Evolutionary conservation across 495 filamentous ascomycete species (phyloP), one percentile per base, ranked within the genome.

Genomic region (Annulohypoxylon moriforme): DNA sequence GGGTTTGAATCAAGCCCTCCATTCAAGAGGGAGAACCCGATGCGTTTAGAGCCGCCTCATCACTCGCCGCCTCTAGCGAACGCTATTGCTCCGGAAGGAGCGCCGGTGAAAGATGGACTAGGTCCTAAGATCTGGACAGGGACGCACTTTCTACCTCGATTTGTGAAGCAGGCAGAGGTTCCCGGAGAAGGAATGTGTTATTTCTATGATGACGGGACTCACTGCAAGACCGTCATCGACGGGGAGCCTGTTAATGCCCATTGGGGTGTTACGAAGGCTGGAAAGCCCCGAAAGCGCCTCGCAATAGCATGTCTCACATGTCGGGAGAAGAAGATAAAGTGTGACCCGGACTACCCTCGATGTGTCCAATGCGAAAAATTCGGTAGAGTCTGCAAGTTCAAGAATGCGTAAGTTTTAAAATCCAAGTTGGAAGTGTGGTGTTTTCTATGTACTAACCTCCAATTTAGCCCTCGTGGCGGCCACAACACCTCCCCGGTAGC

Each of bases 281-380:
- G 93, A 9, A 97, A 95, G 78, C 93, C 94, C 33, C 87, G 94
- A 69, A 97, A 97, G 79, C 86, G 94, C 49, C 83, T 97, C 62
- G 93, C 93, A 31, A 93, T 96, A 69, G 94, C 94, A 14, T 97
- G 94, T 75, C 84, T 95, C 56, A 94, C 92, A 9, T 97, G 94
- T 77, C 88, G 94, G 29, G 93, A 97, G 80, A 97, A 97, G 88
- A 97, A 97, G 84, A 96, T 97, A 82, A 97, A 96, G 78, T 97
- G 94, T 72, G 94, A 97, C 65, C 94, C 93, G 6, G 94, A 93
- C 68, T 88, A 89, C 62, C 91, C 92, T 31, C 91, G 92, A 64
- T 97, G 94, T 74, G 88, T 92, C 60, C 94, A 97, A 76, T 97
- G 94, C 77, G 92, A 94, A 75, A 97, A 97, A 79, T 93, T 92